These are phyloP conservation scores for Agrocybe praecox DNA, from an alignment of 768 basidiomycete species.

Conservation along the genomic window DNA sequence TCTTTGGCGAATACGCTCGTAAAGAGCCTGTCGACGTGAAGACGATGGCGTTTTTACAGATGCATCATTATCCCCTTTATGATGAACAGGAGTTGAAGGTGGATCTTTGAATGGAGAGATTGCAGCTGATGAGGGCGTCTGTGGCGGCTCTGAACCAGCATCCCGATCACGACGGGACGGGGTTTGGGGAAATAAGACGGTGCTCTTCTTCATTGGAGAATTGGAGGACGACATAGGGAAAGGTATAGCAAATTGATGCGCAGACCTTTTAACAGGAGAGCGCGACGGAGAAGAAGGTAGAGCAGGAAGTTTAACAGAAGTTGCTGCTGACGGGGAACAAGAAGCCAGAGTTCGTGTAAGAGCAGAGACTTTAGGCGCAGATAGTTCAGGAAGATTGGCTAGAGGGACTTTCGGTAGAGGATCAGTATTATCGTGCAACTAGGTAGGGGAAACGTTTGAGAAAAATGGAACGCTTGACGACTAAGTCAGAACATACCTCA, in stretches of 20 bases:
- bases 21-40: constrained; percentile 77
- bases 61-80: constrained; percentile 56
- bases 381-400: constrained; percentile 66
- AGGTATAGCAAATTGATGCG: constrained; percentile 45
- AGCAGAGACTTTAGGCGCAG: constrained; percentile 60
- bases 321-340: constrained; percentile 65
- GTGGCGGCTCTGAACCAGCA: constrained; percentile 37
- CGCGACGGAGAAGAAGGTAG: constrained; percentile 46
- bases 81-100: constrained; percentile 70
- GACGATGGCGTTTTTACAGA: constrained; percentile 71
- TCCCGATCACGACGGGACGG: constrained; percentile 54
- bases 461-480: background rate
- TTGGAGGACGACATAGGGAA: constrained; percentile 48
- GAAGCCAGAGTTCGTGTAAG: constrained; percentile 74
- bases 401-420: constrained; percentile 62
- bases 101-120: constrained; percentile 29
- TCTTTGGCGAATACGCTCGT: constrained; percentile 77
- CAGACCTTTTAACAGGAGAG: constrained; percentile 38
- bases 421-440: constrained; percentile 52
- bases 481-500: constrained; percentile 41
- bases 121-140: constrained; percentile 44
- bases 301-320: constrained; percentile 41
- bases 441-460: constrained; percentile 7
- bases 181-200: constrained; percentile 62
- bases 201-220: constrained; percentile 51